These are phyloP conservation scores for Tylopilus balloui DNA, from an alignment of 768 basidiomycete genomes.

Conservation along the genomic window DNA sequence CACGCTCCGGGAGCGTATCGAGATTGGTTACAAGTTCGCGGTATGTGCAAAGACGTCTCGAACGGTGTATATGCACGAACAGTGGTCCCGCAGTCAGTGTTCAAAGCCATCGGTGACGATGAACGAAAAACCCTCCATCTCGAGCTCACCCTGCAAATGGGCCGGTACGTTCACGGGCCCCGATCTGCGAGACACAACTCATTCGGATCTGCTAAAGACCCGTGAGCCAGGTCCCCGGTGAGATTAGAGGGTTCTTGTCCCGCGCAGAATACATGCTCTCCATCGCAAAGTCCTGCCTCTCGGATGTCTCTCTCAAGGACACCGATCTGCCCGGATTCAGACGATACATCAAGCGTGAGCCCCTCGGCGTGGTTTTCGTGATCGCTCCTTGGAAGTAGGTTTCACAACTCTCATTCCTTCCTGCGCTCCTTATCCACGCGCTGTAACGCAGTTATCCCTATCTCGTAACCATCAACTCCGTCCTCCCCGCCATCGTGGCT, in stretches of 20 bases:
- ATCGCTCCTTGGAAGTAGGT: conserved; percentile 92
- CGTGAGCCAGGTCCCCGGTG: conserved; percentile 69
- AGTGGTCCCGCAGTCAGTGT: conserved; percentile 41
- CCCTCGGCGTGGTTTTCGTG: conserved; percentile 83
- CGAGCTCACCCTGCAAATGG: conserved; percentile 89
- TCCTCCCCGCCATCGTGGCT: conserved; percentile 86
- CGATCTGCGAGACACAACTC: background rate
- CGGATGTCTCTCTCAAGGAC: conserved; percentile 68
- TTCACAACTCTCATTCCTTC: too few relatives aligned
- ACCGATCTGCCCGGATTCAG: conserved; percentile 82
- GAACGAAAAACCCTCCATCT: conserved; percentile 47
- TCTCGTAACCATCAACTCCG: conserved; percentile 84
- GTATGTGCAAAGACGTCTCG: conserved; percentile 36
- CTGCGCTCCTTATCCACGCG: background rate
- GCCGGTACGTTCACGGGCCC: conserved; percentile 52
- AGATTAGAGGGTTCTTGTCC: conserved; percentile 76
- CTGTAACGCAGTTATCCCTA: conserved; percentile 77
- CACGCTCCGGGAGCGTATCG: conserved; percentile 58
- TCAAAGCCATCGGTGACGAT: conserved; percentile 41
- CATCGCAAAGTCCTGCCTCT: conserved; percentile 71
- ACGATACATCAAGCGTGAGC: conserved; percentile 77
- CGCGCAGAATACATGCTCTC: conserved; percentile 81
- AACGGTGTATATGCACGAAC: background rate
- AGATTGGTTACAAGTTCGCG: conserved; percentile 68
- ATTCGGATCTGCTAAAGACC: conserved; percentile 47